Evolutionary conservation across 805 yeast species (phyloP), one percentile per base, ranked within the genome.

Genomic region (Candida qinlingensis): DNA sequence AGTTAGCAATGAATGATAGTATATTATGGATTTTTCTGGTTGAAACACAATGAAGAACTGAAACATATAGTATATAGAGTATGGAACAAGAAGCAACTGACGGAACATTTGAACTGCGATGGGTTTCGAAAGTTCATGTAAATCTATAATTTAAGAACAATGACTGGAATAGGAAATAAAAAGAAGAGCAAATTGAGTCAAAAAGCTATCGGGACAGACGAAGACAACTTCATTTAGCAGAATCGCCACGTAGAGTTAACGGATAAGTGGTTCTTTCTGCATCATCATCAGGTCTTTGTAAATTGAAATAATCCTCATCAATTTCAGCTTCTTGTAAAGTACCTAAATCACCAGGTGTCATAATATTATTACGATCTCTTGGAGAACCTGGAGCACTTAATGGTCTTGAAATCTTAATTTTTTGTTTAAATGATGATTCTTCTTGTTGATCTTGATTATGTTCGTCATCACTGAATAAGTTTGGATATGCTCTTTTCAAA

Each of bases 321-420:
- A 80, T 73, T 60, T 87, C 87, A 37, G 88, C 87, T 64, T 92
- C 99, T 65, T 91, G 97, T 60, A 94, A 74, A 4, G 96, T 84
- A n/a, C 98, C 99, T 54, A 92, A 76, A 65, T 92, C 99, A 37
- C 99, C 99, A 0, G 99, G 99, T 2, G 99, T 92, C 96, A 90
- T 92, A 57, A 83, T 72, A 13, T 86, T 83, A 54, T 79, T 74
- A 59, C 75, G 74, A 53, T 81, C 88, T 49, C 91, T 75, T 52
- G 99, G 98, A 6, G 97, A 91, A 3, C 97, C 98, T 1, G 98
- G 98, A n/a, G 88, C 97, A 52, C 96, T 85, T 54, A 92, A 73
- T 13, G 98, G 98, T 62, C 97, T 79, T 6, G 96, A 81, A 51
- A 92, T 79, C 68, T 91, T 92, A 59, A 83, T 65, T 66, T 69